Evolutionary conservation across 225 moss, liverwort and hornwort species (phyloP), one percentile per base, ranked within the genome.

Genomic region (Rhytidiadelphus loreus): DNA sequence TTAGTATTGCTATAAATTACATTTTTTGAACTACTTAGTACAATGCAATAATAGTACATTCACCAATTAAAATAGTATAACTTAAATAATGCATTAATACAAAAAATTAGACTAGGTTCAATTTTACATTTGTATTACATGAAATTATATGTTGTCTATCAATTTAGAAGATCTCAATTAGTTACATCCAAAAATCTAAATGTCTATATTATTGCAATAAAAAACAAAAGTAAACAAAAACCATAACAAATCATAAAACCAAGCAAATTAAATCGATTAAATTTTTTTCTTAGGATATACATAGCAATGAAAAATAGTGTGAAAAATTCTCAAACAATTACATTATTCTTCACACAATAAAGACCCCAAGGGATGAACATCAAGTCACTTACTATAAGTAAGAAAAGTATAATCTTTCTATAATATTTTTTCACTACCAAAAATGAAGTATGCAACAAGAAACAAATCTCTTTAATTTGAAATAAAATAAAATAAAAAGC

Each of bases 171-270:
- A 71, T 71, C 16, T 71, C 71, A 26, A 71, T 7, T 26, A 26
- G 5, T 16, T 71, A 16, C 9, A 46, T 29, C 17, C 29, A 32
- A 52, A 5, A 53, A 52, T 50, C 0, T 52, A 0, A 35, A 33
- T 76, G 13, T 76, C 23, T 52, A 23, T 53, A 50, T 50, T 75
- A 50, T 7, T 32, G 19, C 0, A 52, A 48, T 23, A 35, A 17
- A 52, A 53, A 8, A 1, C 0, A 1, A 3, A 77, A 33, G 9
- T 22, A 11, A 77, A 77, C 14, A 0, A 1, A 46, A 29, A 18
- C 7, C 7, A 30, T 4, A 6, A 46, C 0, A 5, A 77, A 35
- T 35, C 6, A 35, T 53, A 37, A 18, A 74, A 30, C 10, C 7
- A 55, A 55, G 6, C 35, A 23, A 35, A 52, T 52, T 3, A 35